Evolutionary conservation across 2,329 filamentous ascomycete species (phyloP), one percentile per base, ranked within the genome.

Genomic region (Paecilomyces sp.): DNA sequence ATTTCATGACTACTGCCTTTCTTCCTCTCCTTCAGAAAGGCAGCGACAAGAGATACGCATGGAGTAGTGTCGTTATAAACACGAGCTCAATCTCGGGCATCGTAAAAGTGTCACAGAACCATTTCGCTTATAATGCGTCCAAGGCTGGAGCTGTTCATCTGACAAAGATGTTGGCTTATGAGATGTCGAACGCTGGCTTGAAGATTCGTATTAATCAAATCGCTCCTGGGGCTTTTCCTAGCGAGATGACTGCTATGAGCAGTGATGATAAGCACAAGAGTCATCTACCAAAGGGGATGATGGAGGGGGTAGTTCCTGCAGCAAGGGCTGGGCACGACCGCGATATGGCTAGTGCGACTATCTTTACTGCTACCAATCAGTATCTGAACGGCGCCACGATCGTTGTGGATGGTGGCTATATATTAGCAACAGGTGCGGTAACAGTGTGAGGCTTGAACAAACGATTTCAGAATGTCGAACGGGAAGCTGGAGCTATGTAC

Each of bases 81-180:
- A 90, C 89, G 51, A 87, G 86, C 62, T 88, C 84, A 18, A 92
- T 95, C 71, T 88, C 82, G 0, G 88, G 85, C 0, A 88, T 92
- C 61, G 89, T 92, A 75, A 87, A 89, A 67, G 79, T 83, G 55
- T 81, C 87, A 0, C 87, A 91, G 25, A 88, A 88, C 22, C 90
- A 91, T 36, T 92, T 87, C 73, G 85, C 86, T 0, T 94, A 94
- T 71, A 90, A 89, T n/a, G 84, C 89, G 18, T 88, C 85, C 61
- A 94, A 94, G 76, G 89, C 88, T 0, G 90, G 86, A 0, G 86
- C 87, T 0, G 88, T 88, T 5, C 87, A 91, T 63, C 74, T 92
- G 47, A 85, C 87, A 11, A 91, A 91, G 74, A 83, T 89, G 69
- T 80, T 92, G 70, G 84, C 84, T 11, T 81, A 84, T n/a, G 81